Percentiles rank a stretch among this genome's conserved stretches.
These are phyloP conservation scores for Spiromastix sp. DNA, from an alignment of 2,329 filamentous ascomycete species.

Conservation along the genomic window DNA sequence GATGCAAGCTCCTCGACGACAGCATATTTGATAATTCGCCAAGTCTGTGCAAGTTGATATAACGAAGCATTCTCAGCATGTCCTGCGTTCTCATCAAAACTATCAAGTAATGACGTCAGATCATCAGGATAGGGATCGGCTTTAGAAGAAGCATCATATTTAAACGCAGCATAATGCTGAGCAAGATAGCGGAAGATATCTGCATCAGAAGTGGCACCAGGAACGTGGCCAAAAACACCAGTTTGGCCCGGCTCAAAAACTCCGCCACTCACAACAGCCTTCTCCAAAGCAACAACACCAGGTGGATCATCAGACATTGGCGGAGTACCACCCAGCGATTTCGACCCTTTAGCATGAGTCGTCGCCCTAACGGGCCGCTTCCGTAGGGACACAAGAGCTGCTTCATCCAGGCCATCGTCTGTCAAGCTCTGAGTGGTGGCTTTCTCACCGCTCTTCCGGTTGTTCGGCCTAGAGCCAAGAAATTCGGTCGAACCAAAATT, in stretches of 20 bases:
- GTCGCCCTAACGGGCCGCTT: constrained; percentile 36
- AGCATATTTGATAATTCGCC: constrained; percentile 45
- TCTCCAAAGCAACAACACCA: constrained; percentile 41
- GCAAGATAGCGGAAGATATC: constrained; percentile 34
- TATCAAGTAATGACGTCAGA: constrained; percentile 27
- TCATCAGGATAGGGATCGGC: constrained; percentile 13
- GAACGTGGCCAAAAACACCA: constrained; percentile 39
- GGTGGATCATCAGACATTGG: constrained; percentile 37
- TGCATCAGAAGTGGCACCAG: constrained; percentile 35
- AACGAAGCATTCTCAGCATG: constrained; percentile 41
- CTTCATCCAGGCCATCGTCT: constrained; percentile 49
- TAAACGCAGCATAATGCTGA: constrained; percentile 30
- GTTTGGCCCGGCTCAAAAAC: constrained; percentile 34
- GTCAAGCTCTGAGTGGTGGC: constrained; percentile 38
- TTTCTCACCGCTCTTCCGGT: constrained; percentile 37
- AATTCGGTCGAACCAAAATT: constrained; percentile 30
- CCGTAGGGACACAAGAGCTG: constrained; percentile 40
- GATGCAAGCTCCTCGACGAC: constrained; percentile 39
- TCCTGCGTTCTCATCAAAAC: constrained; percentile 44
- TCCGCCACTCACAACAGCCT: constrained; percentile 36
- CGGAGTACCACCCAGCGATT: constrained; percentile 45
- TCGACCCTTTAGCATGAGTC: constrained; percentile 38
- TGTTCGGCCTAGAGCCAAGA: constrained; percentile 30
- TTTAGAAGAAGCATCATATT: constrained; percentile 18
- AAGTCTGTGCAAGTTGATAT: constrained; percentile 47